Percentiles rank a stretch among this genome's conserved stretches.
Evolutionary conservation across 2,329 filamentous ascomycete genomes (phyloP).

Genomic region (Ceratocystis cubensis): DNA sequence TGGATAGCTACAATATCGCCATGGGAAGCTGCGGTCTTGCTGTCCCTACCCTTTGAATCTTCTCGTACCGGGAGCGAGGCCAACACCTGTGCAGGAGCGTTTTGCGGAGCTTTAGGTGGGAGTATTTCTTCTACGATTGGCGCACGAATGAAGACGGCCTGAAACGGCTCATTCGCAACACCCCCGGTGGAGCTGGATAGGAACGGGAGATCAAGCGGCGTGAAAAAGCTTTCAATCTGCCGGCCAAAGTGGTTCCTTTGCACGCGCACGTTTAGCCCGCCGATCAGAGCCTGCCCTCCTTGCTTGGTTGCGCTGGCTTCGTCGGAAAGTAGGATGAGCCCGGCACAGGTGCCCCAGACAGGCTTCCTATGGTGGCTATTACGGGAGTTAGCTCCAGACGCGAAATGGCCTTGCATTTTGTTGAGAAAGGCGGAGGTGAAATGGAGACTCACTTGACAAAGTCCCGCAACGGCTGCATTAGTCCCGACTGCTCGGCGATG

Average conservation of each 20-base stretch:
- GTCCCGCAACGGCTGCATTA: slow-evolving; percentile 71
- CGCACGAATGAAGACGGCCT: slow-evolving; percentile 83
- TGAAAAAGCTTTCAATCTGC: slow-evolving; percentile 83
- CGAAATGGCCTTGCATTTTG: not conserved
- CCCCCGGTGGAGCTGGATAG: slow-evolving; percentile 30
- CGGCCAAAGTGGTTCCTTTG: slow-evolving; percentile 92
- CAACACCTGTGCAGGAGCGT: slow-evolving; percentile 37
- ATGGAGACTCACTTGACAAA: slow-evolving; percentile 67
- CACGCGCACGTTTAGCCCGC: slow-evolving; percentile 78
- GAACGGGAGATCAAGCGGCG: slow-evolving; percentile 60
- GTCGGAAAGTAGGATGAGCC: slow-evolving; percentile 80
- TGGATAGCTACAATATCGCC: slow-evolving; percentile 75
- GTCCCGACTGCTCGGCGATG: slow-evolving; percentile 65
- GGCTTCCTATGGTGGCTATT: slow-evolving; percentile 60
- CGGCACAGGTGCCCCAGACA: slow-evolving; percentile 92
- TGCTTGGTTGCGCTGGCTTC: slow-evolving; percentile 79
- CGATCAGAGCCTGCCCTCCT: slow-evolving; percentile 85
- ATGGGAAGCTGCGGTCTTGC: slow-evolving; percentile 28
- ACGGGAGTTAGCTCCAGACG: not conserved
- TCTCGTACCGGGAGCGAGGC: slow-evolving; percentile 37
- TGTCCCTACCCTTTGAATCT: slow-evolving; percentile 48
- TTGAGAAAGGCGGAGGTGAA: slow-evolving; percentile 3
- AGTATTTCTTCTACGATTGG: slow-evolving; percentile 82
- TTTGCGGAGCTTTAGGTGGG: slow-evolving; percentile 26
- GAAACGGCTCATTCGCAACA: slow-evolving; percentile 38